Conservation (phyloP, 1,139 yeast species). For the Geotrichum aggregatum region DNA sequence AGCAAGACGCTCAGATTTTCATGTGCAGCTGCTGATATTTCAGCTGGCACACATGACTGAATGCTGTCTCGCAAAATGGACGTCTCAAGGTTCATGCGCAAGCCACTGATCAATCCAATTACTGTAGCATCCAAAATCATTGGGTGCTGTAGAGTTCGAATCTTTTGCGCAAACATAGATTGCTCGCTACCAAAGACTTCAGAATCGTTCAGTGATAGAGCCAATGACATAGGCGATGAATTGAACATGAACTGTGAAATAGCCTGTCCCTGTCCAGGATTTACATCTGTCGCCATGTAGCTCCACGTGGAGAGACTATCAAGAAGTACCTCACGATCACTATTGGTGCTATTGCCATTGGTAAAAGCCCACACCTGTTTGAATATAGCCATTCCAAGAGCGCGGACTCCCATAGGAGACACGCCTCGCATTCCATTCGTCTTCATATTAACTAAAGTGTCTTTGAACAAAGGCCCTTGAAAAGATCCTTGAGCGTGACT, state of each 20-base stretch:
- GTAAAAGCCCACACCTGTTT: slow-evolving; percentile 8
- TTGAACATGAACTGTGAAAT: slow-evolving; percentile 21
- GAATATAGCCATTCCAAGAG: slow-evolving; percentile 16
- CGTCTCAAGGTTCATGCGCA: slow-evolving; percentile 29
- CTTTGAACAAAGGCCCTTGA: slow-evolving; percentile 18
- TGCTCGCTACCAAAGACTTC: not conserved
- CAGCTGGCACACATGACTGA: slow-evolving; percentile 31
- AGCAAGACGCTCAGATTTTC: slow-evolving; percentile 22
- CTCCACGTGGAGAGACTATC: not conserved
- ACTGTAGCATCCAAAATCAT: slow-evolving; percentile 25
- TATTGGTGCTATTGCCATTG: not conserved
- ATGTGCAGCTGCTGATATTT: slow-evolving; percentile 29
- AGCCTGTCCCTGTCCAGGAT: slow-evolving; percentile 32
- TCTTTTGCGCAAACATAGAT: slow-evolving; percentile 20
- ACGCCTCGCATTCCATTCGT: not conserved
- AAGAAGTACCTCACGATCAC: not conserved
- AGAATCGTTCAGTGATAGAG: slow-evolving; percentile 7
- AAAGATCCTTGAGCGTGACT: slow-evolving; percentile 1
- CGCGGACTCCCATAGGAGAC: slow-evolving; percentile 18
- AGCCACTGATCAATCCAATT: slow-evolving; percentile 26
- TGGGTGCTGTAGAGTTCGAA: slow-evolving; percentile 29
- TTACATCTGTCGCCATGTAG: slow-evolving; percentile 25
- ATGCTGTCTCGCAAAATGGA: slow-evolving; percentile 23
- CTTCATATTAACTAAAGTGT: slow-evolving; percentile 12
- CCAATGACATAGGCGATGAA: slow-evolving; percentile 14